A percentile compares a stretch with the other conserved stretches of the same genome.
Evolutionary conservation across 495 filamentous ascomycete genomes (phyloP).

Genomic region (Aspergillus saccharolyticus): DNA sequence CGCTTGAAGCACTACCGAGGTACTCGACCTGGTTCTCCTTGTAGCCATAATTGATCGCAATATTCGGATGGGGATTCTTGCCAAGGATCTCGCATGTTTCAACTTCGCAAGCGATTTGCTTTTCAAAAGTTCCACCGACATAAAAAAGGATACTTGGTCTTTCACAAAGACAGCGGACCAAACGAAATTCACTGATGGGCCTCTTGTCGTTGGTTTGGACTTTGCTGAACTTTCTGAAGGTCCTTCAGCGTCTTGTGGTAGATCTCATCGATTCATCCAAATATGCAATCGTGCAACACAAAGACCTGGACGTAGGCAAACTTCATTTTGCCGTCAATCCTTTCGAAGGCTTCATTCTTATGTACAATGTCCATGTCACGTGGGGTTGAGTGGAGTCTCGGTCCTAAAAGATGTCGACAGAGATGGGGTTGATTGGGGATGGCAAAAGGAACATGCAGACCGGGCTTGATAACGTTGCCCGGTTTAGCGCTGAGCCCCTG

Average conservation of each 20-base stretch:
- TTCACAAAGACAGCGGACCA: slow-evolving; percentile 25
- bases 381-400: too few species aligned
- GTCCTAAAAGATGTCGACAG: too few species aligned
- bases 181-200: slow-evolving; percentile 9
- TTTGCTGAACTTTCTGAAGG: slow-evolving; percentile 19
- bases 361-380: slow-evolving; percentile 22
- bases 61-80: slow-evolving; percentile 34
- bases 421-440: too few species aligned
- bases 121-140: slow-evolving; percentile 15
- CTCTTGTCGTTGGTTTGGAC: slow-evolving; percentile 19
- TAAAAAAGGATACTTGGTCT: slow-evolving; percentile 24
- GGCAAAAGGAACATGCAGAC: too few species aligned
- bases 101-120: slow-evolving; percentile 20
- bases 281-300: slow-evolving; percentile 15
- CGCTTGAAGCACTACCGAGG: slow-evolving; percentile 35
- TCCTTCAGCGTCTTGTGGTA: slow-evolving; percentile 15
- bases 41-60: slow-evolving; percentile 33
- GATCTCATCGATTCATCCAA: slow-evolving; percentile 18
- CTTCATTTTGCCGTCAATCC: slow-evolving; percentile 15
- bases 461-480: too few species aligned
- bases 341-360: slow-evolving; percentile 21
- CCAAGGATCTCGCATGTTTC: slow-evolving; percentile 29
- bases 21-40: slow-evolving; percentile 28
- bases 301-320: slow-evolving; percentile 22
- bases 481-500: too few species aligned